Evolutionary conservation across 495 filamentous ascomycete genomes (phyloP), one percentile per base, ranked within the genome.

Genomic region (Talaromyces liani): DNA sequence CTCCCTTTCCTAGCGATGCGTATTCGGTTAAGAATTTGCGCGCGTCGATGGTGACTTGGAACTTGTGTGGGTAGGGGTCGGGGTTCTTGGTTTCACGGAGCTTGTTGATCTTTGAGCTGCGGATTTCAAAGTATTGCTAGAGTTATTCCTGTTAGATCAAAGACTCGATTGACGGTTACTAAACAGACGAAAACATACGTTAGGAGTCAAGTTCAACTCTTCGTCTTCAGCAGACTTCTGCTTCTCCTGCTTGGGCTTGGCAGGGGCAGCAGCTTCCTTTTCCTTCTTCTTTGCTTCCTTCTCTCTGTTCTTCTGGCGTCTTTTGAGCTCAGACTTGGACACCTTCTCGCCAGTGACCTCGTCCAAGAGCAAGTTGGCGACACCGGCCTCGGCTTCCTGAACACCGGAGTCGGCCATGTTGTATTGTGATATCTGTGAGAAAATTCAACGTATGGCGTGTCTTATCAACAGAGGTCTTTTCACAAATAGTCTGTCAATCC

Each of bases 81-180:
- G 91, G 91, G 41, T 87, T 76, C 78, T 92, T 87, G 72, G 84
- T 87, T 73, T 89, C 82, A 71, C 88, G 87, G 63, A 97, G 85
- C 82, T 91, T 92, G 72, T 92, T 89, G 82, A 98, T 85, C 55
- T 81, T 82, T 59, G 90, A 85, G 68, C 87, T 91, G 56, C 94
- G 91, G 69, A 98, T 95, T 79, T 98, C 93, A 71, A 96, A 95
- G 79, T 98, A 98, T 93, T 96, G 91, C 91, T 93, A 65, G 56
- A 56, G 29, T 64, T n/a, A 8, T 7, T 18, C 39, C 60, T 8
- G 53, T 25, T 64, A 33, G 49, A 8, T 49, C n/a, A n/a, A n/a
- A 5, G 20, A 41, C 25, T 41, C 1, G 10, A 29, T 4, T 64
- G 24, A 27, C 25, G 10, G 31, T 45, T 41, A 2, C 6, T 2